These are phyloP conservation scores for Citrullus amarus DNA, from an alignment of 306 rosid species.

Conservation along the genomic window DNA sequence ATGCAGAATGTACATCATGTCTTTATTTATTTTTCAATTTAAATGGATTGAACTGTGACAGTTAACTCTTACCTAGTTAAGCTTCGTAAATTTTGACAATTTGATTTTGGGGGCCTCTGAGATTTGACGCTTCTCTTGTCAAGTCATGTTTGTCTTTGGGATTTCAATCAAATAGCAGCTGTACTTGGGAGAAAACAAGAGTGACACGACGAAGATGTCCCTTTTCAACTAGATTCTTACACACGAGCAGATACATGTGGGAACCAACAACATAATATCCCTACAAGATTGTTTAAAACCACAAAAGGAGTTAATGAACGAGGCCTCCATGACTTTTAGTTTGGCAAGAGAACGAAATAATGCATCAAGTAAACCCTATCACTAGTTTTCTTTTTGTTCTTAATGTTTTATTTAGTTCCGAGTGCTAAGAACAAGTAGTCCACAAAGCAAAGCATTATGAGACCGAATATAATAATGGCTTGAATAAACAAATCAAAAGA, in stretches of 20 bases:
- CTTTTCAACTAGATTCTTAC: conserved; percentile 11
- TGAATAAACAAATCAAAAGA: conserved; percentile 12
- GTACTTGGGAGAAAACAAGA: conserved; percentile 15
- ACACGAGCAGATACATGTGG: conserved; percentile 13
- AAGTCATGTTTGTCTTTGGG: conserved; percentile 19
- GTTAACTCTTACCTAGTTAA: conserved; percentile 8
- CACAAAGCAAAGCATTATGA: conserved; percentile 20
- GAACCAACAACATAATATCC: conserved; percentile 21
- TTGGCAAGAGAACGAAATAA: background rate
- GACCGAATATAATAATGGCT: conserved; percentile 8
- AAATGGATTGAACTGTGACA: conserved; percentile 20
- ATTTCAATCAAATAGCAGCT: conserved; percentile 14
- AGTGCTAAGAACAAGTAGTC: conserved; percentile 23
- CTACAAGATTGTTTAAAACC: conserved; percentile 10
- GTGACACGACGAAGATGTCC: background rate
- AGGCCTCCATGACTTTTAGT: background rate
- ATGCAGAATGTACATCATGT: conserved; percentile 14
- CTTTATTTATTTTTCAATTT: conserved; percentile 14
- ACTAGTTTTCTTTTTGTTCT: conserved; percentile 8
- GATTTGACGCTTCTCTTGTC: conserved; percentile 15
- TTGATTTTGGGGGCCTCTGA: conserved; percentile 19
- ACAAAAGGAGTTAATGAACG: background rate
- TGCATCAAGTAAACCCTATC: background rate
- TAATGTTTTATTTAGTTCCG: conserved; percentile 20
- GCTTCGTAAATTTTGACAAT: conserved; percentile 14